Percentiles rank a stretch among this genome's conserved stretches.
Evolutionary conservation across 2,329 filamentous ascomycete genomes (phyloP).

Genomic region (Fusarium aywerte): DNA sequence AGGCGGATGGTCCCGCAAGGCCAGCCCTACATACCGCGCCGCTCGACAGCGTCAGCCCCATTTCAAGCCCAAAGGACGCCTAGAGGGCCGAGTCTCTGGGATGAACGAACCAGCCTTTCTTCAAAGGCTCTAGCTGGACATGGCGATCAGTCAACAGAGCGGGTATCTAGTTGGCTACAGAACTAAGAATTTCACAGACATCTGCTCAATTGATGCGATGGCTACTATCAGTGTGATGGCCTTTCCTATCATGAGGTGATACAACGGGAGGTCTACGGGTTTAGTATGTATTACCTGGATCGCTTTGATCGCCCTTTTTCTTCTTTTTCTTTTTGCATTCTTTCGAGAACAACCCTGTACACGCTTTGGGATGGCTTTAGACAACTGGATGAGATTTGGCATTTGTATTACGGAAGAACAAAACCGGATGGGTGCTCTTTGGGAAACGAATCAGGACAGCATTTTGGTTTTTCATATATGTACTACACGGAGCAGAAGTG

Average conservation of each 20-base stretch:
- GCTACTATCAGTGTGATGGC: neutral
- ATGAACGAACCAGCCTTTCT: neutral
- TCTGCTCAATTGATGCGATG: constrained; percentile 18
- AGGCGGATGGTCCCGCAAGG: constrained; percentile 63
- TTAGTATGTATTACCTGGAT: constrained; percentile 13
- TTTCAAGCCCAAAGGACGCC: constrained; percentile 53
- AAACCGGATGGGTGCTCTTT: constrained; percentile 2
- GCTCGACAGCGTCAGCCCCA: constrained; percentile 75
- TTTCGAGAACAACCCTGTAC: constrained; percentile 33
- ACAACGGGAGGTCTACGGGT: neutral
- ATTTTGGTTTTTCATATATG: constrained; percentile 25
- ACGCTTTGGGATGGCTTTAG: constrained; percentile 43
- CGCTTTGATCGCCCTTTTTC: constrained; percentile 25
- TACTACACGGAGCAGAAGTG: constrained; percentile 29
- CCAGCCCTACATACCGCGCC: constrained; percentile 91
- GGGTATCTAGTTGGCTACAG: constrained; percentile 44
- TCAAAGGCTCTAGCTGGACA: neutral
- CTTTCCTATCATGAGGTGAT: neutral
- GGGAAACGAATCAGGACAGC: constrained; percentile 1
- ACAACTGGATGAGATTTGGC: constrained; percentile 23
- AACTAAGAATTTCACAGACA: constrained; percentile 12
- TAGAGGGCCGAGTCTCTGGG: constrained; percentile 13
- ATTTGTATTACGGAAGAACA: constrained; percentile 20
- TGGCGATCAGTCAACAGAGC: constrained; percentile 41
- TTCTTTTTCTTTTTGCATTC: constrained; percentile 6